phyloP scores from a whole-genome alignment of 352 stramenopile species.

The Lagenidium sp. region DNA sequence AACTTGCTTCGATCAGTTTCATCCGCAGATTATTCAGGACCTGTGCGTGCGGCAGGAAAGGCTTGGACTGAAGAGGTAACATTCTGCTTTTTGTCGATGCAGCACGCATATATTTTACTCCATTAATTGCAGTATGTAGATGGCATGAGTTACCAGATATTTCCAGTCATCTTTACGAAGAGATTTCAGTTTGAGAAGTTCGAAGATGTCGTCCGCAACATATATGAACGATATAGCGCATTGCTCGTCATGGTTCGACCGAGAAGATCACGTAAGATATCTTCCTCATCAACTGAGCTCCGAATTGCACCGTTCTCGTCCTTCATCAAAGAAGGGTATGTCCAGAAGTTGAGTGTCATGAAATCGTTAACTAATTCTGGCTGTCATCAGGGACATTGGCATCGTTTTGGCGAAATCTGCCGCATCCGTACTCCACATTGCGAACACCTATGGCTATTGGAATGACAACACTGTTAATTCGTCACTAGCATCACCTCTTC shows the following conservation, averaged over 20 bases:
- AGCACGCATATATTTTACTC: not conserved
- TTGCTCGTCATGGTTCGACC: conserved; percentile 20
- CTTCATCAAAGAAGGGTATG: conserved; percentile 45
- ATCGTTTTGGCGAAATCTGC: conserved; percentile 50
- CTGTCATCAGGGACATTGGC: conserved; percentile 65
- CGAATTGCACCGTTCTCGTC: conserved; percentile 31
- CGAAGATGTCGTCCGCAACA: conserved; percentile 34
- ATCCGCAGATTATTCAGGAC: conserved; percentile 26
- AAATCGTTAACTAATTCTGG: too few relatives aligned
- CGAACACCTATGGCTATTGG: conserved; percentile 45
- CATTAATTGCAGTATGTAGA: conserved; percentile 37
- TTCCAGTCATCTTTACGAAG: conserved; percentile 50
- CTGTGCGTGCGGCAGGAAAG: too few relatives aligned
- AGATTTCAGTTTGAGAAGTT: conserved; percentile 45
- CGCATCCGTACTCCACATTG: conserved; percentile 42
- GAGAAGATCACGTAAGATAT: too few relatives aligned
- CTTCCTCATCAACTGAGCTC: conserved; percentile 3
- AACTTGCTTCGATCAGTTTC: conserved; percentile 57
- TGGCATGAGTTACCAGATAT: conserved; percentile 61
- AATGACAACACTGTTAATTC: too few relatives aligned
- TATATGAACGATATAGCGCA: conserved; percentile 43
- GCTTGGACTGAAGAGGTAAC: conserved; percentile 61
- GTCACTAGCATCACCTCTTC: not conserved
- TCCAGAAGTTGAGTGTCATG: too few relatives aligned
- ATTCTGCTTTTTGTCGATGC: not conserved